These are phyloP conservation scores for Meripilus lineatus DNA, from an alignment of 1,284 basidiomycete genomes.

Conservation along the genomic window DNA sequence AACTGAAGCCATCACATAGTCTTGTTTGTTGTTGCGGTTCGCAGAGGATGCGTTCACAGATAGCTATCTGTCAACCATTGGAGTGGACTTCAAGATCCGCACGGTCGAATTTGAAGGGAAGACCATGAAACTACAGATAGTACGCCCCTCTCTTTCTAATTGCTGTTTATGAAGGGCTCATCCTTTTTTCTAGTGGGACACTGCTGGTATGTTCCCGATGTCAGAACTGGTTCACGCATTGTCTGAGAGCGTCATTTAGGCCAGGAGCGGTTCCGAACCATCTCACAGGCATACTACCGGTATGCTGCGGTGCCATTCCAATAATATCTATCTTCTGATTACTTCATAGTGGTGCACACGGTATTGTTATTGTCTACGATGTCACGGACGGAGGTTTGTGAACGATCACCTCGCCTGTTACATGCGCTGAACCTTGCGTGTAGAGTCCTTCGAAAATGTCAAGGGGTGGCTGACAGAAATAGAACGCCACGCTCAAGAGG, in stretches of 20 bases:
- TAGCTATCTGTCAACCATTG: constrained; percentile 98
- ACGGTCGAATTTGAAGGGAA: constrained; percentile 99
- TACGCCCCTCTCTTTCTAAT: constrained; percentile 49
- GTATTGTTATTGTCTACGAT: constrained; percentile 99
- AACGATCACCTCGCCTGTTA: constrained; percentile 9
- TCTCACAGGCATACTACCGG: constrained; percentile 96
- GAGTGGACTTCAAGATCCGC: constrained; percentile 99
- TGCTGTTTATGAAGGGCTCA: neutral
- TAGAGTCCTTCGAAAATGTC: constrained; percentile 96
- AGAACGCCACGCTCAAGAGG: constrained; percentile 98
- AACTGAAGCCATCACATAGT: constrained; percentile 50
- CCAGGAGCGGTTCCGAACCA: constrained; percentile 96
- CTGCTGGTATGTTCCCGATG: constrained; percentile 59
- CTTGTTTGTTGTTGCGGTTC: constrained; percentile 96
- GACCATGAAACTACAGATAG: constrained; percentile 99
- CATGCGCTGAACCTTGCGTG: neutral
- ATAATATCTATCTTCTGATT: neutral
- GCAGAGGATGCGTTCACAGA: constrained; percentile 99
- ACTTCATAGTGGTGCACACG: constrained; percentile 77
- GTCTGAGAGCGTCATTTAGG: constrained; percentile 37
- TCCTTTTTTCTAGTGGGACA: constrained; percentile 78
- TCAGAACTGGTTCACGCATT: constrained; percentile 3
- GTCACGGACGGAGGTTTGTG: constrained; percentile 91
- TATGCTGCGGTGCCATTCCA: neutral
- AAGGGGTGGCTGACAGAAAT: constrained; percentile 99